A percentile compares a stretch with the other conserved stretches of the same genome.
phyloP scores from a whole-genome alignment of 306 rosid species.

The Cucurbita argyrosperma region DNA sequence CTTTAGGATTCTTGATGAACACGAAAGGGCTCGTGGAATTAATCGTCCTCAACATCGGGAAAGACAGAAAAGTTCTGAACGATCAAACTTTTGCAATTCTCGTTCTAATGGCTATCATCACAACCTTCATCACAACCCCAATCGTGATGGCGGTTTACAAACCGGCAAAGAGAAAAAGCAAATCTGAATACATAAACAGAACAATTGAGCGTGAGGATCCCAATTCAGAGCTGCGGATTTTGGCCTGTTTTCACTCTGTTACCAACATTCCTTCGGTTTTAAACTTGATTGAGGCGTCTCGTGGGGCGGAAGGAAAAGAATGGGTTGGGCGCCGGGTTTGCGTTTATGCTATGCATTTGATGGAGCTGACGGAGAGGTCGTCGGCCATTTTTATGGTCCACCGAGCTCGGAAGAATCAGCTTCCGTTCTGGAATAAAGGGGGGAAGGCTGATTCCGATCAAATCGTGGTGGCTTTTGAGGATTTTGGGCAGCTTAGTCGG shows the following conservation, averaged over 20 bases:
- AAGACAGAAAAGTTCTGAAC: slow-evolving; percentile 80
- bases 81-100: slow-evolving; percentile 82
- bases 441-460: slow-evolving; percentile 15
- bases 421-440: slow-evolving; percentile 54
- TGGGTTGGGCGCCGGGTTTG: slow-evolving; percentile 24
- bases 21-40: slow-evolving; percentile 85
- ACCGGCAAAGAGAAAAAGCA: slow-evolving; percentile 39
- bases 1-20: slow-evolving; percentile 81
- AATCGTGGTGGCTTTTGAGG: slow-evolving; percentile 46
- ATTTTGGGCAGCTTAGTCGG: slow-evolving; percentile 33
- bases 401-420: slow-evolving; percentile 39
- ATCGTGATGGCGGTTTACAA: slow-evolving; percentile 45
- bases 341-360: slow-evolving; percentile 78
- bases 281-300: slow-evolving; percentile 64
- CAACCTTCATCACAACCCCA: slow-evolving; percentile 84
- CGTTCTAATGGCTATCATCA: slow-evolving; percentile 87
- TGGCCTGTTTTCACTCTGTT: slow-evolving; percentile 51
- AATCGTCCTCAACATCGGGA: slow-evolving; percentile 87
- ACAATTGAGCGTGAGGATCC: slow-evolving; percentile 37
- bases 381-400: slow-evolving; percentile 57
- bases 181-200: slow-evolving; percentile 31
- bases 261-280: slow-evolving; percentile 55
- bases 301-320: slow-evolving; percentile 61
- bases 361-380: slow-evolving; percentile 56
- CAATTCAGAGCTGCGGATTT: slow-evolving; percentile 41